Evolutionary conservation across 257 asterid genomes (phyloP), one percentile per base, ranked within the genome.

Genomic region (Verbena officinalis): DNA sequence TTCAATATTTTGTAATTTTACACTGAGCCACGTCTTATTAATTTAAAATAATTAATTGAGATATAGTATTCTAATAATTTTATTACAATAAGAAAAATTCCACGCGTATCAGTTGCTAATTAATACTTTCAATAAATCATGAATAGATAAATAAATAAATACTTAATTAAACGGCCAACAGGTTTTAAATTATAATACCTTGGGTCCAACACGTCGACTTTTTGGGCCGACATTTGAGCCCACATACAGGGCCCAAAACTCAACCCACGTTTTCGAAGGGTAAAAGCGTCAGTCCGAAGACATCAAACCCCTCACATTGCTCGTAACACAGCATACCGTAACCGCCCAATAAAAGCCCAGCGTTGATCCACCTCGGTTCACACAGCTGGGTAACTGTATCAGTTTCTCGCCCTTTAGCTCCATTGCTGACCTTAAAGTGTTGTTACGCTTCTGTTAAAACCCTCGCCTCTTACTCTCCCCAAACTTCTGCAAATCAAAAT

Each of bases 391-490:
- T 64, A 2, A 55, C 21, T 4, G 0, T 77, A 69, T 60, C 69
- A 56, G 52, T 34, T 56, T 15, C n/a, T 23, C 19, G 24, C 52
- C 27, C 27, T 12, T 11, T 56, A 12, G 51, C 59, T 27, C 31
- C 2, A 4, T 7, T 4, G 62, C 38, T 61, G 45, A 57, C 55
- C 55, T 52, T 46, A n/a, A n/a, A n/a, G n/a, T n/a, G n/a, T n/a
- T 39, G 43, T 61, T 19, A 42, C 9, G 23, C 58, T 5, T 45
- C 58, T 23, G 14, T 34, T 58, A 71, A 76, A 77, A 80, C 80
- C 82, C 82, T 80, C 65, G 58, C 7, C 52, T 1, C 67, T 27
- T 10, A 10, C 51, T 20, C 17, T 21, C 50, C 1, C 39, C 31
- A 70, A 17, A 27, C 21, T 59, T 51, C 34, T 5, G 52, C 19